Evolutionary conservation across 345 rosid genomes (phyloP), one percentile per base, ranked within the genome.

Genomic region (Acer yangbiense): DNA sequence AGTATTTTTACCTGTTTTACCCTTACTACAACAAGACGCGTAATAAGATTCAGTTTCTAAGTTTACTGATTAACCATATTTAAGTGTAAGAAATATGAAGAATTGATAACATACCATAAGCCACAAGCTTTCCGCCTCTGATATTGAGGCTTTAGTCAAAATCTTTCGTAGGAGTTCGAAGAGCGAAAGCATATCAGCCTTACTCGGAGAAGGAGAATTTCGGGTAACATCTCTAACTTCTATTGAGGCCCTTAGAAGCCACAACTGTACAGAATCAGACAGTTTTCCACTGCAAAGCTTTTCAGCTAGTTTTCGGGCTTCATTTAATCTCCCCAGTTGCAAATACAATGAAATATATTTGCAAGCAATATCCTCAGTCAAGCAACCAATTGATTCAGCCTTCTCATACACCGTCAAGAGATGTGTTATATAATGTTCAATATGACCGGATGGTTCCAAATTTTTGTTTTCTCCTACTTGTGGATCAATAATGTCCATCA

Each of bases 41-140:
- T 14, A 1, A 27, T 16, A 29, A 27, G 9, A 10, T 27, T n/a
- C 64, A 17, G 7, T 1, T 20, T 68, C 55, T 11, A 68, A 12
- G 21, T 68, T 44, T 68, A 68, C 6, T 68, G 57, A 69, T 20
- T 4, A 35, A 5, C 6, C 6, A 35, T 35, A 23, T 16, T 55
- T 9, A 43, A 60, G 50, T 4, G 57, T n/a, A 20, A 69, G 16
- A 61, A 52, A 7, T n/a, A 23, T 2, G 58, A 21, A 72, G 9
- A 4, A 0, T 3, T 8, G 43, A 66, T 73, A 79, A 77, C 86
- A 68, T 89, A 94, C 99, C 97, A 88, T 82, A 32, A 80, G 76
- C 99, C 99, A 96, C 85, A 94, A 82, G 84, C 87, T 85, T 83
- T 89, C 95, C 62, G 98, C 89, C 85, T 91, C 88, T 20, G 90